A percentile compares a stretch with the other conserved stretches of the same genome.
Evolutionary conservation across 495 filamentous ascomycete genomes (phyloP).

Genomic region (Terfezia boudieri): DNA sequence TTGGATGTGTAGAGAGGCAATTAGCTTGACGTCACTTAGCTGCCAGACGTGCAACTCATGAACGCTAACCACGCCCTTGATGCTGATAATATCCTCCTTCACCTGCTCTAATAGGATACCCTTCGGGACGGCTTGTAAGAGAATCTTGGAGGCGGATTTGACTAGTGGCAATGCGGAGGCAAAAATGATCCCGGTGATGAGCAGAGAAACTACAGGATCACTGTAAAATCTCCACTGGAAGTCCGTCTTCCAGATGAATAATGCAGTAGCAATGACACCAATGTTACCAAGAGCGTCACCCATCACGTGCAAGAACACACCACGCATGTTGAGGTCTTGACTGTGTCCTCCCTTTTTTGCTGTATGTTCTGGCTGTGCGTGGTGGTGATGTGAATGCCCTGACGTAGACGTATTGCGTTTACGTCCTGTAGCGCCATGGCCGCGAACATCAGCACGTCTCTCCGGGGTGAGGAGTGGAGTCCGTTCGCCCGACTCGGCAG

Average conservation of each 20-base stretch:
- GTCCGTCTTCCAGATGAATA: conserved; percentile 75
- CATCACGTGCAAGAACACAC: conserved; percentile 87
- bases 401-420: conserved; percentile 37
- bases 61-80: conserved; percentile 66
- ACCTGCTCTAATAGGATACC: conserved; percentile 75
- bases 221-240: conserved; percentile 45
- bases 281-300: conserved; percentile 94
- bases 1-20: conserved; percentile 80
- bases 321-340: conserved; percentile 87
- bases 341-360: conserved; percentile 48
- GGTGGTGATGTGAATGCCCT: conserved; percentile 47
- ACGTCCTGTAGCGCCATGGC: conserved; percentile 18
- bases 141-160: conserved; percentile 75
- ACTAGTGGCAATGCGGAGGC: conserved; percentile 76
- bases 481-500: conserved; percentile 25
- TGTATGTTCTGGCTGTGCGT: conserved; percentile 48
- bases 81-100: conserved; percentile 64
- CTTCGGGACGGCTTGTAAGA: conserved; percentile 78
- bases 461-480: conserved; percentile 15
- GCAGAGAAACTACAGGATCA: conserved; percentile 80
- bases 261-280: conserved; percentile 79
- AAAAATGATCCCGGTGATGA: conserved; percentile 92
- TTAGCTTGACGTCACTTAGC: conserved; percentile 74
- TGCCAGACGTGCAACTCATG: conserved; percentile 98
- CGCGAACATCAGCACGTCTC: too few relatives aligned